phyloP scores from a whole-genome alignment of 2,329 filamentous ascomycete species.

The Diaporthe vexans region DNA sequence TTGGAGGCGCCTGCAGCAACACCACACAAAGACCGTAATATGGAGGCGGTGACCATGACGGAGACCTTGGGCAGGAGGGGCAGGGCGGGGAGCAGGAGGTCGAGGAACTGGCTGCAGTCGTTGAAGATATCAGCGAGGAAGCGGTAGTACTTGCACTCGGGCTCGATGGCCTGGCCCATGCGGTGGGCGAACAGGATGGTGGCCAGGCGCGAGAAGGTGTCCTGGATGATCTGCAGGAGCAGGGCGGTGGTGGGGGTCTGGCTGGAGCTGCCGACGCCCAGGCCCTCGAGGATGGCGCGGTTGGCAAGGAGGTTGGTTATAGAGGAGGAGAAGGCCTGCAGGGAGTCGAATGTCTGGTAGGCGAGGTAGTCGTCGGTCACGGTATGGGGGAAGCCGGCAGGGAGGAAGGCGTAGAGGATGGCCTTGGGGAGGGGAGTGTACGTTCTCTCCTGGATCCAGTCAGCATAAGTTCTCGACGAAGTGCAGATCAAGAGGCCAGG shows the following conservation, averaged over 20 bases:
- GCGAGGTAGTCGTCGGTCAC: conserved; percentile 88
- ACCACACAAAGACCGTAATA: conserved; percentile 79
- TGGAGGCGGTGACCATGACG: conserved; percentile 64
- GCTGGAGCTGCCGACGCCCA: conserved; percentile 87
- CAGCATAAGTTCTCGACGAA: no score
- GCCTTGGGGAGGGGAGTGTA: conserved; percentile 54
- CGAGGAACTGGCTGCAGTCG: conserved; percentile 87
- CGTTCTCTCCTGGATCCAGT: conserved; percentile 50
- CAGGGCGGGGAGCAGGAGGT: conserved; percentile 83
- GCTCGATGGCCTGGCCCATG: conserved; percentile 85
- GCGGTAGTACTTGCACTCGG: conserved; percentile 91
- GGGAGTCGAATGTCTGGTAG: conserved; percentile 79
- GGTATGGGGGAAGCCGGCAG: conserved; percentile 88
- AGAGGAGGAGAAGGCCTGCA: conserved; percentile 87
- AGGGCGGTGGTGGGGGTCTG: conserved; percentile 86
- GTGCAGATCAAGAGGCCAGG: no score
- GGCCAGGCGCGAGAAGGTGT: conserved; percentile 83
- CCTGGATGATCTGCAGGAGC: conserved; percentile 85
- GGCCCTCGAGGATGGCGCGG: conserved; percentile 81
- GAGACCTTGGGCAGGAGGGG: conserved; percentile 65
- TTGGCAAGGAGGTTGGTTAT: conserved; percentile 86
- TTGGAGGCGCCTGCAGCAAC: conserved; percentile 93
- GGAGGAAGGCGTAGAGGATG: conserved; percentile 81
- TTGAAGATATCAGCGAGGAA: conserved; percentile 92
- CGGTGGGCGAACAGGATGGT: conserved; percentile 90